Evolutionary conservation across 1,284 basidiomycete genomes (phyloP).

Genomic region (Fomitopsis betulina): DNA sequence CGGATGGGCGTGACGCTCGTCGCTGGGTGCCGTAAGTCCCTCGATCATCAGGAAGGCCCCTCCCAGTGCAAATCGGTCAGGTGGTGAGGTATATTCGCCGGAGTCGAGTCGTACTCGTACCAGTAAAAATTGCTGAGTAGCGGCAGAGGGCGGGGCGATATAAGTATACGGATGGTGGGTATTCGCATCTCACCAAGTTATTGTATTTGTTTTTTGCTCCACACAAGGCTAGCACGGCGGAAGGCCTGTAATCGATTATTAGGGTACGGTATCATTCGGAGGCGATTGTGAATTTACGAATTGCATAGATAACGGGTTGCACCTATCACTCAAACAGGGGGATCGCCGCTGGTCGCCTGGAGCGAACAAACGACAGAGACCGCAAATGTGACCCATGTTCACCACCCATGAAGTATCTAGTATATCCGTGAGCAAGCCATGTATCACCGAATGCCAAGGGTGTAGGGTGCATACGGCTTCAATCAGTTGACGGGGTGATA

Average conservation of each 20-base stretch:
- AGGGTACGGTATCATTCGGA: neutral
- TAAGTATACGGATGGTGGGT: too few species aligned
- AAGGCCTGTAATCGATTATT: neutral
- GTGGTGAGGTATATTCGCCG: neutral
- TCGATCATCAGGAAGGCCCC: neutral
- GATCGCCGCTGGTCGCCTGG: neutral
- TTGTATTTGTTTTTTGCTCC: too few species aligned
- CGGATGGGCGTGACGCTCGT: neutral
- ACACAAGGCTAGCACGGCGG: neutral
- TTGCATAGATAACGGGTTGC: too few species aligned
- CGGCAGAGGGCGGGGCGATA: neutral
- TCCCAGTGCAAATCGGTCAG: neutral
- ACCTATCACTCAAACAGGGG: too few species aligned
- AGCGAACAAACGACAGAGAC: neutral
- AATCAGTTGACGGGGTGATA: neutral
- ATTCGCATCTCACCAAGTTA: too few species aligned
- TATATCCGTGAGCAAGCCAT: too few species aligned
- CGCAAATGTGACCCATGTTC: neutral
- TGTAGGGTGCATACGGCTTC: too few species aligned
- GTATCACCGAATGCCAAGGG: too few species aligned
- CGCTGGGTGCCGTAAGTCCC: constrained; percentile 1
- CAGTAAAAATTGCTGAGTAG: neutral
- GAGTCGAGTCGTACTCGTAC: neutral
- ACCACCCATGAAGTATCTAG: neutral
- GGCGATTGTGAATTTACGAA: neutral